Percentiles rank a stretch among this genome's conserved stretches.
phyloP scores from a whole-genome alignment of 805 yeast genomes.

The Metschnikowia borealis region DNA sequence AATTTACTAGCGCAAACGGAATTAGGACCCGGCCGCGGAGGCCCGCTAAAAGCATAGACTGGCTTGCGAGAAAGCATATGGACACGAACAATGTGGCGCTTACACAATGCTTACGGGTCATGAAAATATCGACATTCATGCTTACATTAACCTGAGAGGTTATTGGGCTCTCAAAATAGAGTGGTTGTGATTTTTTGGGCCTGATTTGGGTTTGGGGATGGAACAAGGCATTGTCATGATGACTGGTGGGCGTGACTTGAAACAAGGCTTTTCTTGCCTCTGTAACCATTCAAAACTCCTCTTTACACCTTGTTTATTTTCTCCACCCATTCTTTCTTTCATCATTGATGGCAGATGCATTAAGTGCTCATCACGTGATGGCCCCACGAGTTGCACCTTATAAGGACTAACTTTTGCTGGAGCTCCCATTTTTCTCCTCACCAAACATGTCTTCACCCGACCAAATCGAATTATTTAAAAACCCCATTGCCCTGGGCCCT shows the following conservation, averaged over 20 bases:
- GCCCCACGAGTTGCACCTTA: not conserved
- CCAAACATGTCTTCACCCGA: not conserved
- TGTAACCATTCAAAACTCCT: too few relatives aligned
- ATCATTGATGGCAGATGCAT: not conserved
- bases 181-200: too few relatives aligned
- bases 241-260: too few relatives aligned
- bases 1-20: conserved; percentile 2
- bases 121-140: too few relatives aligned
- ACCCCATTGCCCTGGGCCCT: conserved; percentile 38
- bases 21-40: not conserved
- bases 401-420: not conserved
- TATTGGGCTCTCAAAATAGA: too few relatives aligned
- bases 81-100: not conserved
- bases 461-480: conserved; percentile 29
- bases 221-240: too few relatives aligned
- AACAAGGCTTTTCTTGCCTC: too few relatives aligned
- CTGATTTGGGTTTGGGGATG: too few relatives aligned
- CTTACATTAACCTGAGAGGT: too few relatives aligned
- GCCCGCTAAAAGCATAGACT: not conserved
- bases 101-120: too few relatives aligned
- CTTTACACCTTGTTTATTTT: too few relatives aligned
- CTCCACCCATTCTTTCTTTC: too few relatives aligned
- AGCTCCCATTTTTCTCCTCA: not conserved
- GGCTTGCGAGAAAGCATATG: not conserved
- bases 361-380: not conserved